Evolutionary conservation across 495 filamentous ascomycete genomes (phyloP), one percentile per base, ranked within the genome.

Genomic region (Rhypophila decipiens): DNA sequence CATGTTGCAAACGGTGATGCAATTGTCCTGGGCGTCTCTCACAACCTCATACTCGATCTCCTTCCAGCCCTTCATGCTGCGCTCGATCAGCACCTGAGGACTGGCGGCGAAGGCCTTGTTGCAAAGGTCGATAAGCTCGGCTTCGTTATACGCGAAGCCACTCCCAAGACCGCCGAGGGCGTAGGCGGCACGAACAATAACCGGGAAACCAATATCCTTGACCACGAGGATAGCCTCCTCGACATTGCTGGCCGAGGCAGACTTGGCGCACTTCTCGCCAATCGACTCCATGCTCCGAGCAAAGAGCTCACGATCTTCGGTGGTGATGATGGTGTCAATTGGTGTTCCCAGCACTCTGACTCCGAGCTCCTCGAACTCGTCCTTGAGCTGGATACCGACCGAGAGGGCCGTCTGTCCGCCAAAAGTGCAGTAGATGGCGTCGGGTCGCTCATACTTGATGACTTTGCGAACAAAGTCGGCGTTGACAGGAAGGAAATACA

Each of bases 1-100:
- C 93, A 98, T 98, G 74, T 98, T 98, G 72, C 93, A 98, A 52
- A 98, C 93, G 5, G 93, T 98, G 65, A 98, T 97, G 70, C 93
- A 98, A 76, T 98, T 98, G 70, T 98, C 90, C 48, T 87, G 81
- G 35, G 83, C 87, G 76, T 98, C 93, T 52, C 93, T 86, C 29
- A 98, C 93, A 40, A 98, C 93, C 54, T 98, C 93, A 66, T 98
- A 98, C 61, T 98, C 93, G 45, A 96, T 90, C 65, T 98, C 93
- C 68, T 98, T 98, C 93, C 93, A 98, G 39, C 93, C 93, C 68
- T 98, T 98, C 93, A 98, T 98, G 70, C 88, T 95, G 64, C 86
- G 80, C 71, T 98, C 93, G 51, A 98, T 90, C 24, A 98, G 74
- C 4, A 98, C 88, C 69, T 98, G 93, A 2, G 93, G 93, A 58